Conservation (phyloP, 352 stramenopile species). For the Globisporangium radiosum region DNA sequence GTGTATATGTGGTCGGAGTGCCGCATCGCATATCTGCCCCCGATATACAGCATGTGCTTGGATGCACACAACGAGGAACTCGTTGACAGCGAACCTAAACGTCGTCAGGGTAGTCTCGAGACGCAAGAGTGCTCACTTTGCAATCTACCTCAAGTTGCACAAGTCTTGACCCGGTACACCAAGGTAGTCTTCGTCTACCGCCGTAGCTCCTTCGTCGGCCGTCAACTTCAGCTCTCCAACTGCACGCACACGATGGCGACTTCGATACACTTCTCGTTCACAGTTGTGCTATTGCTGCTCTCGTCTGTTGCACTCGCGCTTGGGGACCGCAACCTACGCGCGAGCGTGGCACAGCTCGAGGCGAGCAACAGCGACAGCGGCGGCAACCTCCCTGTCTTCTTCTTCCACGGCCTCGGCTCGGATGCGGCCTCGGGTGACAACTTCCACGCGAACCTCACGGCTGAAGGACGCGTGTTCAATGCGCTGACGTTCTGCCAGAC, state of each 20-base stretch:
- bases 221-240: too few relatives aligned
- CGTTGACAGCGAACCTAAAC: too few relatives aligned
- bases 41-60: too few relatives aligned
- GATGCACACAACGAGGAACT: too few relatives aligned
- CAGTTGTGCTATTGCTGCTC: background rate
- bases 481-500: conserved; percentile 21
- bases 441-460: conserved; percentile 17
- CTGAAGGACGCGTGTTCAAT: conserved; percentile 13
- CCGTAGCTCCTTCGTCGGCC: too few relatives aligned
- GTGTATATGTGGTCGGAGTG: too few relatives aligned
- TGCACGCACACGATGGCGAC: background rate
- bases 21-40: too few relatives aligned
- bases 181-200: too few relatives aligned
- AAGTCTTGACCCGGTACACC: too few relatives aligned
- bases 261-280: background rate
- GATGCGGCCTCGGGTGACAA: conserved; percentile 2
- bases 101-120: too few relatives aligned
- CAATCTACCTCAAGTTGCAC: too few relatives aligned
- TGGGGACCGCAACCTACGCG: background rate
- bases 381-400: conserved; percentile 20
- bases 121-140: too few relatives aligned
- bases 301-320: background rate
- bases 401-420: conserved; percentile 21
- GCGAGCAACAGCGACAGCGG: background rate
- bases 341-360: background rate